Evolutionary conservation across 768 basidiomycete genomes (phyloP).

Genomic region (Suillus placidus): DNA sequence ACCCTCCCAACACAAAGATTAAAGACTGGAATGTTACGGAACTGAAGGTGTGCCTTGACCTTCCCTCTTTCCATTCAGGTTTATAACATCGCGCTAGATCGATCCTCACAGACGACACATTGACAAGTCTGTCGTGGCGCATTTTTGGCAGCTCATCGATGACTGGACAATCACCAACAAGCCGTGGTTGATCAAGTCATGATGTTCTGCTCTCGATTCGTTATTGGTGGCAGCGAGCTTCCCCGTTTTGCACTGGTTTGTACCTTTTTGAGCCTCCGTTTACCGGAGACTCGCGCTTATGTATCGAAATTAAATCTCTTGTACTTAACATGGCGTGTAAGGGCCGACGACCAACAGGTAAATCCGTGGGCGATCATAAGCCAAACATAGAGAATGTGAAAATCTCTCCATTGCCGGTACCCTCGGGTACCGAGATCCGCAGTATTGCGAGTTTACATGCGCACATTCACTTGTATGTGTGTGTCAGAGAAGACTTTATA

Average conservation of each 20-base stretch:
- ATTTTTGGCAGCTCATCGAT: conserved; percentile 94
- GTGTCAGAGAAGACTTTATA: background rate
- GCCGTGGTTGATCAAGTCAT: conserved; percentile 65
- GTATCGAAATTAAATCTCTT: conserved; percentile 1
- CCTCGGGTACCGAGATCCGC: background rate
- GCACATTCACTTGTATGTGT: background rate
- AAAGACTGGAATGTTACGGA: conserved; percentile 98
- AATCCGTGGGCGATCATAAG: background rate
- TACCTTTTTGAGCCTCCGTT: background rate
- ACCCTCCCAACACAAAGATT: conserved; percentile 84
- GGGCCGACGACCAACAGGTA: background rate
- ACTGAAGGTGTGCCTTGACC: conserved; percentile 65
- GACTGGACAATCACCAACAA: conserved; percentile 82
- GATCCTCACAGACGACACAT: conserved; percentile 88
- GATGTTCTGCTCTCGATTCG: conserved; percentile 13
- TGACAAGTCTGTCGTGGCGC: conserved; percentile 92
- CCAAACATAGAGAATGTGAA: background rate
- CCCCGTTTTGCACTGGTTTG: background rate
- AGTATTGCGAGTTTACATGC: background rate
- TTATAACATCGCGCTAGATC: conserved; percentile 55
- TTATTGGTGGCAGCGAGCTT: background rate
- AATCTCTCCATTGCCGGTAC: background rate
- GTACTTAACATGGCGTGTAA: background rate
- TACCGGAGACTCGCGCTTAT: background rate
- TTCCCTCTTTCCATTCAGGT: background rate